phyloP scores from a whole-genome alignment of 495 filamentous ascomycete species.

The Massariosphaeria phaeospora region DNA sequence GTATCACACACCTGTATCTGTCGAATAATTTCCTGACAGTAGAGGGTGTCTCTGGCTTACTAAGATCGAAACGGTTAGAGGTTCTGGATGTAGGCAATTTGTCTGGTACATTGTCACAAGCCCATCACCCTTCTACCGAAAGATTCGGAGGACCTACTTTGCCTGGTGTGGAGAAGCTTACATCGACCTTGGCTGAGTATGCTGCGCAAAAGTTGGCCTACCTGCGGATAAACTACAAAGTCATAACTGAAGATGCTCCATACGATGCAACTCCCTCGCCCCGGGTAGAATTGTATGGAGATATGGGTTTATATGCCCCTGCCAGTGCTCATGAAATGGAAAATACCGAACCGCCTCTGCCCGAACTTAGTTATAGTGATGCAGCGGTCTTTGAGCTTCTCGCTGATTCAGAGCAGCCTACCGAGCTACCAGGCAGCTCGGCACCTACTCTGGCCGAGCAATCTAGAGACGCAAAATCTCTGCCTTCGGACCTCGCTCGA shows the following conservation, averaged over 20 bases:
- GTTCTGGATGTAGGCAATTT: conserved; percentile 49
- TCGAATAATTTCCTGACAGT: conserved; percentile 42
- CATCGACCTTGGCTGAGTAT: conserved; percentile 46
- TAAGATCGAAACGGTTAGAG: conserved; percentile 49
- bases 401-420: conserved; percentile 31
- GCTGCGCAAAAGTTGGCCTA: conserved; percentile 50
- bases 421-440: conserved; percentile 18
- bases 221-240: conserved; percentile 53
- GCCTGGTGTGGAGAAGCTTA: conserved; percentile 53
- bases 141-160: conserved; percentile 31
- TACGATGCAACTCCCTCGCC: conserved; percentile 28
- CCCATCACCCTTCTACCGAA: background rate
- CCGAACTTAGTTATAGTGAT: conserved; percentile 44
- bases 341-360: conserved; percentile 23
- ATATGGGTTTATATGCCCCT: conserved; percentile 19
- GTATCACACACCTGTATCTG: conserved; percentile 58
- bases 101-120: background rate
- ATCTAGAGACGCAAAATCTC: conserved; percentile 12
- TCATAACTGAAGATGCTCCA: conserved; percentile 50
- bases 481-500: background rate
- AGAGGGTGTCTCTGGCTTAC: conserved; percentile 52
- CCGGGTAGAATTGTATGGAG: conserved; percentile 20
- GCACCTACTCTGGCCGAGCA: background rate
- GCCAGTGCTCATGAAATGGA: conserved; percentile 31
- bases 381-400: conserved; percentile 49